Evolutionary conservation across 176 grass and related monocot genomes (phyloP).

Genomic region (Tillandsia fasciculata): DNA sequence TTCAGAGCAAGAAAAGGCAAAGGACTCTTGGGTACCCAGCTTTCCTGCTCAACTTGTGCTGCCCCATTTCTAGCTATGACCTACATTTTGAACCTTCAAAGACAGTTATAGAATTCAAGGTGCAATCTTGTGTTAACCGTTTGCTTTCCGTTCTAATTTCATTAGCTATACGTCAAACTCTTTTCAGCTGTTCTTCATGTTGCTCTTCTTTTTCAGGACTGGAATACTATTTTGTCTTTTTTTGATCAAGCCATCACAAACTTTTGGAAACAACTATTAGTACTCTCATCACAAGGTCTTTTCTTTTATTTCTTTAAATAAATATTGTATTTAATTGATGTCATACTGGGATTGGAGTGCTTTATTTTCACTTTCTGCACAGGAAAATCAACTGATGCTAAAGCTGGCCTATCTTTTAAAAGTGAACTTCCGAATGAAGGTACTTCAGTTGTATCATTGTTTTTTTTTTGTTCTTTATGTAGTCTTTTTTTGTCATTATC

Average conservation of each 20-base stretch:
- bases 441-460: slow-evolving; percentile 10
- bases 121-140: slow-evolving; percentile 18
- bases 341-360: not conserved
- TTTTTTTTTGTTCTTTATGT: no score
- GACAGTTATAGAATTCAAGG: slow-evolving; percentile 93
- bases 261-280: slow-evolving; percentile 51
- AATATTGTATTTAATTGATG: not conserved
- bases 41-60: slow-evolving; percentile 76
- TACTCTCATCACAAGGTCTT: slow-evolving; percentile 45
- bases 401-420: slow-evolving; percentile 20
- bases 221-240: slow-evolving; percentile 67
- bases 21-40: slow-evolving; percentile 54
- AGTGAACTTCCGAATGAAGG: slow-evolving; percentile 37
- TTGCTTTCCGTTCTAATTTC: slow-evolving; percentile 17
- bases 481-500: no score
- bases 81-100: slow-evolving; percentile 83
- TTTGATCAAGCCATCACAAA: slow-evolving; percentile 58
- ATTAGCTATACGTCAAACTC: not conserved
- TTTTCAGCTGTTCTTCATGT: not conserved
- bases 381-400: slow-evolving; percentile 23
- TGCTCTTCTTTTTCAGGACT: slow-evolving; percentile 44
- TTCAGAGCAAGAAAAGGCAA: slow-evolving; percentile 52
- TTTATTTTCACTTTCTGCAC: slow-evolving; percentile 8
- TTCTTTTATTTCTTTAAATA: slow-evolving; percentile 14
- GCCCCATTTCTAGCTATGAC: slow-evolving; percentile 64